phyloP scores from a whole-genome alignment of 495 filamentous ascomycete species.

The Podospora appendiculata region DNA sequence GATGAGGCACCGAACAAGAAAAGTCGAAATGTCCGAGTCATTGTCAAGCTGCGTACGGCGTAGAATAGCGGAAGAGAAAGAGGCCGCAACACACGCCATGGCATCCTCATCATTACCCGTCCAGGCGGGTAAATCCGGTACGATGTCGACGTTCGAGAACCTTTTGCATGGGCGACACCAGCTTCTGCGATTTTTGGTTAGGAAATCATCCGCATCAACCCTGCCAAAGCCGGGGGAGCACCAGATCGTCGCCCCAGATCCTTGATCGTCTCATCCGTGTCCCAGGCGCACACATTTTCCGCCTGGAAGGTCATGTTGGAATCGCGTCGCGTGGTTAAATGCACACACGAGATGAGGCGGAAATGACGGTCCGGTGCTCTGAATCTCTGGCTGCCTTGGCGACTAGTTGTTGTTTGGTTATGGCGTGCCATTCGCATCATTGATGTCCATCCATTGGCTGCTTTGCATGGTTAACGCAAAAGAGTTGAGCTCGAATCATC shows the following conservation, averaged over 20 bases:
- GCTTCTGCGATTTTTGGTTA: slow-evolving; percentile 2
- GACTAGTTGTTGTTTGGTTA: not conserved
- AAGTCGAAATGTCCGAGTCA: too few relatives aligned
- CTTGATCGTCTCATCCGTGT: slow-evolving; percentile 12
- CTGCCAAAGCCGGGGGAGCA: slow-evolving; percentile 5
- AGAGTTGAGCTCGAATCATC: too few relatives aligned
- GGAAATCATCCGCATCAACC: slow-evolving; percentile 2
- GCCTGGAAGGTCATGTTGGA: not conserved
- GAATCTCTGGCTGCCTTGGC: too few relatives aligned
- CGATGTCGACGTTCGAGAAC: slow-evolving; percentile 7
- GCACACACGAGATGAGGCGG: not conserved
- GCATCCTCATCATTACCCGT: slow-evolving; percentile 7
- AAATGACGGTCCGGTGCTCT: not conserved
- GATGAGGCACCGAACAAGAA: not conserved
- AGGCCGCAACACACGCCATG: not conserved
- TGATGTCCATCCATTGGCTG: too few relatives aligned
- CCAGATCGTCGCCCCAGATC: slow-evolving; percentile 8
- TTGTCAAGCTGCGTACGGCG: not conserved
- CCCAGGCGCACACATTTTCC: slow-evolving; percentile 4
- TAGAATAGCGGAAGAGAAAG: not conserved
- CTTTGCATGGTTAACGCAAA: too few relatives aligned
- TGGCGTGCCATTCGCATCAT: too few relatives aligned
- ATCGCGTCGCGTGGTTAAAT: slow-evolving; percentile 11
- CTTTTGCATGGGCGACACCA: slow-evolving; percentile 1
- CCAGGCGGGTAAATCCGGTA: slow-evolving; percentile 9